phyloP scores from a whole-genome alignment of 192 early-diverging fungal species.

The Coemansia sp. region DNA sequence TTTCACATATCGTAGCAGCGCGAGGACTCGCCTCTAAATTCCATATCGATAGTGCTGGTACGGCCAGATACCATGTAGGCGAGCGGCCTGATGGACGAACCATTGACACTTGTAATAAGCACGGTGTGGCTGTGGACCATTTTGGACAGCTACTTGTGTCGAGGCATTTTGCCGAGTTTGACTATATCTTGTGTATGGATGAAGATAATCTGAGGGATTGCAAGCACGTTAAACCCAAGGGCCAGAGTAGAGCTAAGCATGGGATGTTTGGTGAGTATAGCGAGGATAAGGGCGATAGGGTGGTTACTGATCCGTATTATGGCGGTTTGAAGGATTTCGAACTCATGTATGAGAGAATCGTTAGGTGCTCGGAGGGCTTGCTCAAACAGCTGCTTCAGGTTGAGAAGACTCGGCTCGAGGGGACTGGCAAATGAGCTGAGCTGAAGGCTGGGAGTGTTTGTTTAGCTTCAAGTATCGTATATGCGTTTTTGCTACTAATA shows the following conservation, averaged over 20 bases:
- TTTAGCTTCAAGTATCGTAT: too few species aligned
- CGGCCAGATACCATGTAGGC: conserved; percentile 78
- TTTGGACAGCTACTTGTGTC: conserved; percentile 66
- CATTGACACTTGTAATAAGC: conserved; percentile 63
- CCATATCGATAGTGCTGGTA: conserved; percentile 85
- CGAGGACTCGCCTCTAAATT: conserved; percentile 61
- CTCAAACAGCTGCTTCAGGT: conserved; percentile 25
- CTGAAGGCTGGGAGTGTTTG: too few species aligned
- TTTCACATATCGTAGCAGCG: conserved; percentile 70
- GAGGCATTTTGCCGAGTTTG: conserved; percentile 71
- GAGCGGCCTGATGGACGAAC: conserved; percentile 73
- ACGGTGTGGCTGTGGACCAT: conserved; percentile 79
- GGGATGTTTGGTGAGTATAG: conserved; percentile 53
- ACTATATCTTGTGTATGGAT: conserved; percentile 95
- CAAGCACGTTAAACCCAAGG: conserved; percentile 47
- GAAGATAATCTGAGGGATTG: conserved; percentile 71
- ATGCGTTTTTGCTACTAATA: too few species aligned
- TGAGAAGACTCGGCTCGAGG: not conserved
- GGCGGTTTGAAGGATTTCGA: conserved; percentile 47
- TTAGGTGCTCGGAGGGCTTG: conserved; percentile 47
- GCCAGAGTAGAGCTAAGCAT: conserved; percentile 30
- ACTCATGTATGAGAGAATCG: conserved; percentile 49
- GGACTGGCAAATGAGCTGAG: too few species aligned
- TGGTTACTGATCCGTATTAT: conserved; percentile 57
- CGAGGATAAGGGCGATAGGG: conserved; percentile 9